A percentile compares a stretch with the other conserved stretches of the same genome.
These are phyloP conservation scores for Ogataea trehaloabstinens DNA, from an alignment of 805 yeast genomes.

Conservation along the genomic window DNA sequence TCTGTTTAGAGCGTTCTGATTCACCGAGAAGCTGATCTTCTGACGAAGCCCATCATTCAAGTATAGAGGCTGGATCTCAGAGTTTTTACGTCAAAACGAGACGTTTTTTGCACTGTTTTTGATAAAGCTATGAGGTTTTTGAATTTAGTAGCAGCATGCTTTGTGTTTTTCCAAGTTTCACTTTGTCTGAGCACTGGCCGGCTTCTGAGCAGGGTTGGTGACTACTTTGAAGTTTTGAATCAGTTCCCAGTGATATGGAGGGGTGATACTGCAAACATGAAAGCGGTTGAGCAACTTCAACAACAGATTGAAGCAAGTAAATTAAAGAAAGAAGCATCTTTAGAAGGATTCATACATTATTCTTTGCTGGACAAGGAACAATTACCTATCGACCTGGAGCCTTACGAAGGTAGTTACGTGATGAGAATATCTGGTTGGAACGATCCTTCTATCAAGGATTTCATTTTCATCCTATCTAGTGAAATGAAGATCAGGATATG, in stretches of 20 bases:
- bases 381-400: slow-evolving; percentile 40
- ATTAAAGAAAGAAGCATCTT: slow-evolving; percentile 5
- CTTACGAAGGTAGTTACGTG: slow-evolving; percentile 43
- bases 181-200: neutral
- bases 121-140: neutral
- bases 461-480: slow-evolving; percentile 23
- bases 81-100: too few species aligned
- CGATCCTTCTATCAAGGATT: slow-evolving; percentile 17
- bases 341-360: slow-evolving; percentile 29
- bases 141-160: neutral
- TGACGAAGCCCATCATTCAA: too few species aligned
- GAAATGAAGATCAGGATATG: slow-evolving; percentile 38
- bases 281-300: neutral
- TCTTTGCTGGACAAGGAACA: slow-evolving; percentile 26
- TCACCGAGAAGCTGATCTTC: too few species aligned
- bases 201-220: neutral
- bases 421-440: slow-evolving; percentile 38
- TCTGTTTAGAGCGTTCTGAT: too few species aligned
- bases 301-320: slow-evolving; percentile 1
- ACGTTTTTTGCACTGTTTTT: too few species aligned
- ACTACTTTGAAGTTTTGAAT: neutral
- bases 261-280: neutral
- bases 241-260: neutral
- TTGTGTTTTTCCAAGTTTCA: neutral
- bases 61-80: too few species aligned